Base-by-base conservation (phyloP, 2,329 filamentous ascomycete species). In the Ceratocystiopsis sp. region DNA sequence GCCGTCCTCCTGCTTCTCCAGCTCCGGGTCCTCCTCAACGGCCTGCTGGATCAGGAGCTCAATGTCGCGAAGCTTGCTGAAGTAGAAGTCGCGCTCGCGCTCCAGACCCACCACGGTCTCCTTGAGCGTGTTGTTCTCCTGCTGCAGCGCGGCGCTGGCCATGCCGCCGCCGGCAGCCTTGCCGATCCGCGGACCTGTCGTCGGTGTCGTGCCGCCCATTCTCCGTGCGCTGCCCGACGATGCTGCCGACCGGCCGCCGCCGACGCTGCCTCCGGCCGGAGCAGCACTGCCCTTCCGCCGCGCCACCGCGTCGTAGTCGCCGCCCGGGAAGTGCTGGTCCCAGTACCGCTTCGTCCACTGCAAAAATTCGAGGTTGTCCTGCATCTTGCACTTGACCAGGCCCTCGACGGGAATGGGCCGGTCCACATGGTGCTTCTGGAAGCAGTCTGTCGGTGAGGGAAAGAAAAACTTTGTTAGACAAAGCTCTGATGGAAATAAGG, bases 381-480 rank as follows among this genome's bases (percentile, higher is more conserved):
- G 91, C 89, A 98, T 98, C 71, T 94, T 95, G 72, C 91, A 98
- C 64, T 96, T 98, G 55, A 91, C 76, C 47, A 98, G 78, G 46
- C 73, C 69, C 61, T 94, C 78, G 59, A 96, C 85, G 46, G 85
- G 85, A 54, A 98, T 79, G 25, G 82, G 80, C 60, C 86, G 86
- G 55, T 96, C 87, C 66, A 98, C 73, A 50, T 78, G 69, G 65
- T 96, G 87, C 62, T 82, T 83, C 49, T 78, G 71, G 59, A 96
- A 96, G 51, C 74, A 71, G 61, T 86, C 89, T 86, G 55, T 15
- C 5, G 61, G 45, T 41, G 39, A 29, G 33, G 36, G 25, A 2
- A 14, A 14, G 11, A 21, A 14, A 21, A 18, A 9, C 17, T 15
- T 17, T 18, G 38, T 43, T 41, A 43, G 40, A 29, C 25, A 40